These are phyloP conservation scores for Microthyrium microscopicum DNA, from an alignment of 2,329 filamentous ascomycete species.

Conservation along the genomic window DNA sequence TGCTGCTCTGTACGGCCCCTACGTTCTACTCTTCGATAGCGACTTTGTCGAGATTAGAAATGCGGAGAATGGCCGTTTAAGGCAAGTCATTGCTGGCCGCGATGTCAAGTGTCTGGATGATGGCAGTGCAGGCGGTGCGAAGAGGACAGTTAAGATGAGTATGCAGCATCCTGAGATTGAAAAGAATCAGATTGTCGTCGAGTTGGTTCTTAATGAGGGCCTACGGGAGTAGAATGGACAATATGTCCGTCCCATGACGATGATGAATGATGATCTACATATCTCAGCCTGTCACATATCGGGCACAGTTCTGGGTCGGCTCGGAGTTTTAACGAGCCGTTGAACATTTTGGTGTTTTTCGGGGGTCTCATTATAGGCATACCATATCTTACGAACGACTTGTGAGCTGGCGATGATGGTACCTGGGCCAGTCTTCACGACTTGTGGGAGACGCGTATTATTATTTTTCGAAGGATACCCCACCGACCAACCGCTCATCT, in stretches of 20 bases:
- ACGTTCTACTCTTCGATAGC: slow-evolving; percentile 82
- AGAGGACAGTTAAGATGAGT: slow-evolving; percentile 77
- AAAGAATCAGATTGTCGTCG: slow-evolving; percentile 73
- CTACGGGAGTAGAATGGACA: slow-evolving; percentile 34
- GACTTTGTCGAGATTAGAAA: slow-evolving; percentile 97
- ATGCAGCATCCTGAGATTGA: slow-evolving; percentile 87
- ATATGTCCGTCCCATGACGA: neutral
- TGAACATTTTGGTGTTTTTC: no score
- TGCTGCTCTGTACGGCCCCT: slow-evolving; percentile 80
- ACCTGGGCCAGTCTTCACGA: no score
- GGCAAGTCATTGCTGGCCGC: slow-evolving; percentile 84
- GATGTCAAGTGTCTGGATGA: slow-evolving; percentile 87
- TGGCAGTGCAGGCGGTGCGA: slow-evolving; percentile 16
- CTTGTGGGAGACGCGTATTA: no score
- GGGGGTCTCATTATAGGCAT: no score
- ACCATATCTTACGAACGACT: no score
- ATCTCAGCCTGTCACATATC: no score
- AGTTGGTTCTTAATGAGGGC: slow-evolving; percentile 83
- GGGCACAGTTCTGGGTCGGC: no score
- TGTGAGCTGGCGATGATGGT: no score
- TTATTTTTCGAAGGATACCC: no score
- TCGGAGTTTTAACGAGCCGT: no score
- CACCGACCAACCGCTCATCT: no score
- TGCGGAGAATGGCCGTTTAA: slow-evolving; percentile 80
- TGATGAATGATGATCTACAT: no score